Evolutionary conservation across 2,329 filamentous ascomycete genomes (phyloP).

Genomic region (Penicillium rolfsii): DNA sequence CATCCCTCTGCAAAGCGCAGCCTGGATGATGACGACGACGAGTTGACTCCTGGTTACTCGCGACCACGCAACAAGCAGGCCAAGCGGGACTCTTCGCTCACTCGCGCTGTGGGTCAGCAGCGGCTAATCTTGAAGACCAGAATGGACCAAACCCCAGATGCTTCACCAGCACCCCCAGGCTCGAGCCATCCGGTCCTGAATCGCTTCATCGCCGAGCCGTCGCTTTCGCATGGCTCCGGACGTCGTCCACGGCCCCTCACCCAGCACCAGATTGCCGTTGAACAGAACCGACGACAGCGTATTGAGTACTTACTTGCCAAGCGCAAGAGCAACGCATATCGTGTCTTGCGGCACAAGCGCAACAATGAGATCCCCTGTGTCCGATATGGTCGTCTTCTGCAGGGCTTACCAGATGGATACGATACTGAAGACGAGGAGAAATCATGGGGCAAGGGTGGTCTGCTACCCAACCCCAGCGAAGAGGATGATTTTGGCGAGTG

Average conservation of each 20-base stretch:
- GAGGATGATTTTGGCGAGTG: conserved; percentile 54
- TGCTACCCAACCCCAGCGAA: conserved; percentile 46
- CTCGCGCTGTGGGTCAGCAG: conserved; percentile 41
- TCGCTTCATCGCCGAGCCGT: conserved; percentile 44
- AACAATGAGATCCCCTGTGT: conserved; percentile 46
- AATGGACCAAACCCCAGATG: conserved; percentile 48
- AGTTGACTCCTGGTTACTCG: conserved; percentile 42
- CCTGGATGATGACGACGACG: conserved; percentile 48
- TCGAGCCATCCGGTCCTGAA: conserved; percentile 47
- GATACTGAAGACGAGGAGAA: conserved; percentile 52
- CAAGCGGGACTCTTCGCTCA: conserved; percentile 43
- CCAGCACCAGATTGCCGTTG: conserved; percentile 54
- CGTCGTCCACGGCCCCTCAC: conserved; percentile 53
- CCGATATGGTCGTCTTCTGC: conserved; percentile 48
- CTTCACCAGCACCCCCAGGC: conserved; percentile 50
- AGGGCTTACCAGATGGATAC: conserved; percentile 49
- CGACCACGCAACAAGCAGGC: conserved; percentile 46
- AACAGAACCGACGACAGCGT: conserved; percentile 53
- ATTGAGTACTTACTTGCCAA: conserved; percentile 53
- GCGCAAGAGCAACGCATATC: conserved; percentile 45
- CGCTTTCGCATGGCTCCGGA: conserved; percentile 35
- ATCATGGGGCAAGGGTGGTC: conserved; percentile 49
- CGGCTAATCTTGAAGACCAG: conserved; percentile 51
- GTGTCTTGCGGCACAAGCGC: conserved; percentile 42
- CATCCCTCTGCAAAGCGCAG: conserved; percentile 42